Percentiles rank a stretch among this genome's conserved stretches.
These are phyloP conservation scores for Leccinum subfulvum DNA, from an alignment of 1,284 basidiomycete genomes.

Conservation along the genomic window DNA sequence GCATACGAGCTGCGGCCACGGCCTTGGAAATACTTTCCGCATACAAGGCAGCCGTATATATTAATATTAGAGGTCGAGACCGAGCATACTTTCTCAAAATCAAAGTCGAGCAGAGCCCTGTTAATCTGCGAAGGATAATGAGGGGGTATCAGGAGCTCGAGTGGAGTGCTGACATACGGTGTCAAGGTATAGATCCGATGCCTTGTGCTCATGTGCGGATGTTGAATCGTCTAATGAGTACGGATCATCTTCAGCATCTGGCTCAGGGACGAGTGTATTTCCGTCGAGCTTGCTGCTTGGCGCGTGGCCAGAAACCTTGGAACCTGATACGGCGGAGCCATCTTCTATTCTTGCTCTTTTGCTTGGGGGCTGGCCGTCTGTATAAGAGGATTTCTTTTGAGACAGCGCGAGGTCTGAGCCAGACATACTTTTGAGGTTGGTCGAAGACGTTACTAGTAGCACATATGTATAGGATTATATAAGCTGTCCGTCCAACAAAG, in stretches of 20 bases:
- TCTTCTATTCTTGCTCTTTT: slow-evolving; percentile 42
- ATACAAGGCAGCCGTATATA: slow-evolving; percentile 96
- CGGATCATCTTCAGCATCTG: slow-evolving; percentile 53
- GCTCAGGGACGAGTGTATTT: slow-evolving; percentile 26
- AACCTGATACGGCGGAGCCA: slow-evolving; percentile 16
- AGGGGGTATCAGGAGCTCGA: slow-evolving; percentile 19
- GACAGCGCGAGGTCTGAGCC: slow-evolving; percentile 11
- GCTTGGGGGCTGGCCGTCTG: slow-evolving; percentile 36
- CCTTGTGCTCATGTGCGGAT: slow-evolving; percentile 47
- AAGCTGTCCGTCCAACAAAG: slow-evolving; percentile 12
- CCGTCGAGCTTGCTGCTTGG: slow-evolving; percentile 25
- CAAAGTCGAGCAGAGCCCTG: slow-evolving; percentile 89
- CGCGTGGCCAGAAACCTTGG: slow-evolving; percentile 15
- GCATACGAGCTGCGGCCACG: slow-evolving; percentile 91
- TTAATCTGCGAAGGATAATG: slow-evolving; percentile 64
- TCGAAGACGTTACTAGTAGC: not conserved
- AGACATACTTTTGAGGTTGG: slow-evolving; percentile 18
- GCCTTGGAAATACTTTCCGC: slow-evolving; percentile 99
- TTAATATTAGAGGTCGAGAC: slow-evolving; percentile 96
- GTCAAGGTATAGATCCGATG: slow-evolving; percentile 93
- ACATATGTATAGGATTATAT: slow-evolving; percentile 19
- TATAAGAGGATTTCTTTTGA: slow-evolving; percentile 7
- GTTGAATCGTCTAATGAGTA: slow-evolving; percentile 41
- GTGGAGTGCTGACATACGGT: slow-evolving; percentile 59
- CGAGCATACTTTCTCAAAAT: slow-evolving; percentile 98